phyloP scores from a whole-genome alignment of 805 yeast genomes.

The Cyberlindnera samutprakarnensis region DNA sequence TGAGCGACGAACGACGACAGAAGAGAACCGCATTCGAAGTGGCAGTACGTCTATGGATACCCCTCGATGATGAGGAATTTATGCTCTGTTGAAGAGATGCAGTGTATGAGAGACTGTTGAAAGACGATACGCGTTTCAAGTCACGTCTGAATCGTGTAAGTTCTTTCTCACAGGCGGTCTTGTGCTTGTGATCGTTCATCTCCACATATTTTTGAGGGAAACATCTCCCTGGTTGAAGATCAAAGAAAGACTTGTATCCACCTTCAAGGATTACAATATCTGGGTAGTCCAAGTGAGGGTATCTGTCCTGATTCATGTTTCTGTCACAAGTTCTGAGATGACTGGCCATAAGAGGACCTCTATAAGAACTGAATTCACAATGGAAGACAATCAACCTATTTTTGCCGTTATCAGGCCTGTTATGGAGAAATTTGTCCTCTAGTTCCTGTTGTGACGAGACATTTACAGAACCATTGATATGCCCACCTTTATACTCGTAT shows the following conservation, averaged over 20 bases:
- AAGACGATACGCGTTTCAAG: constrained; percentile 31
- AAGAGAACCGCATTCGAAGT: constrained; percentile 17
- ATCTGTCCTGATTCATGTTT: constrained; percentile 57
- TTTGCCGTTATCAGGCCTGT: constrained; percentile 20
- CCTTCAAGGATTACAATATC: constrained; percentile 86
- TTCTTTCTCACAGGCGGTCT: constrained; percentile 46
- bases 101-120: constrained; percentile 20
- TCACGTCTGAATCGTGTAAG: constrained; percentile 44
- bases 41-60: constrained; percentile 18
- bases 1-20: constrained; percentile 15
- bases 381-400: constrained; percentile 67
- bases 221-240: constrained; percentile 50
- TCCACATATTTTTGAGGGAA: constrained; percentile 74
- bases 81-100: constrained; percentile 10
- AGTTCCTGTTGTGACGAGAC: constrained; percentile 62
- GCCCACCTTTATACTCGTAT: constrained; percentile 92
- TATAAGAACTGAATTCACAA: constrained; percentile 86
- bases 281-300: constrained; percentile 81
- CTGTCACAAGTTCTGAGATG: constrained; percentile 83
- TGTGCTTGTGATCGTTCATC: constrained; percentile 63
- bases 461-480: constrained; percentile 76
- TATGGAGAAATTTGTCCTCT: constrained; percentile 44
- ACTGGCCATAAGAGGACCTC: constrained; percentile 93
- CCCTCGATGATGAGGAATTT: constrained; percentile 3
- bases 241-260: constrained; percentile 79